Percentiles rank a stretch among this genome's conserved stretches.
phyloP scores from a whole-genome alignment of 2,329 filamentous ascomycete genomes.

The Neurospora sp. region DNA sequence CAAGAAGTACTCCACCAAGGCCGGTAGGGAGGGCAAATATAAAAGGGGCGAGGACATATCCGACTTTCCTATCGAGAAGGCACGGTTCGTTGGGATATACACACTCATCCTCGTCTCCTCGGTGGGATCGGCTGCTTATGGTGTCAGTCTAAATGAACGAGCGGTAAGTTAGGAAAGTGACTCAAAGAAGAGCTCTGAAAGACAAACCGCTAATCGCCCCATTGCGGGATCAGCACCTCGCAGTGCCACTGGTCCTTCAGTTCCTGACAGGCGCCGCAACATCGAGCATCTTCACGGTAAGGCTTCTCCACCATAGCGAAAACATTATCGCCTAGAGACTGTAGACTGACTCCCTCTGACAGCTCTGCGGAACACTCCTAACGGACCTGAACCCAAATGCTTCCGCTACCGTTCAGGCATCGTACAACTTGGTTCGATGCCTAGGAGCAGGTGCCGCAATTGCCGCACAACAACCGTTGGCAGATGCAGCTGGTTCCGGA shows the following conservation, averaged over 20 bases:
- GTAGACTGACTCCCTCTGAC: too few species aligned
- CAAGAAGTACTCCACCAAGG: neutral
- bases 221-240: conserved; percentile 2
- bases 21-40: neutral
- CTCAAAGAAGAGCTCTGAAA: too few species aligned
- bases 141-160: conserved; percentile 1
- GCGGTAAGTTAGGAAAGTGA: conserved; percentile 8
- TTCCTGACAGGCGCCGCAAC: conserved; percentile 8
- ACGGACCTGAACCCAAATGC: conserved; percentile 18
- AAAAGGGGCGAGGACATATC: conserved; percentile 5
- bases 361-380: conserved; percentile 15
- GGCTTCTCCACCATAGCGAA: too few species aligned
- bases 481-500: conserved; percentile 11
- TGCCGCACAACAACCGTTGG: conserved; percentile 16
- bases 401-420: conserved; percentile 19
- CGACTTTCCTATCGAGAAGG: conserved; percentile 5
- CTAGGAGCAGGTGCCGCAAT: conserved; percentile 16
- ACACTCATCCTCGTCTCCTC: conserved; percentile 1
- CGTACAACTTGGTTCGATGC: conserved; percentile 20
- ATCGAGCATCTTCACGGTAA: conserved; percentile 4
- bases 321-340: too few species aligned
- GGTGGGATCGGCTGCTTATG: conserved; percentile 6
- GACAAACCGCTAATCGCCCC: too few species aligned
- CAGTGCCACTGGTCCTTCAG: conserved; percentile 8
- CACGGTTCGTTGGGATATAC: conserved; percentile 3